These are phyloP conservation scores for Fusarium napiforme DNA, from an alignment of 2,329 filamentous ascomycete species.

Conservation along the genomic window DNA sequence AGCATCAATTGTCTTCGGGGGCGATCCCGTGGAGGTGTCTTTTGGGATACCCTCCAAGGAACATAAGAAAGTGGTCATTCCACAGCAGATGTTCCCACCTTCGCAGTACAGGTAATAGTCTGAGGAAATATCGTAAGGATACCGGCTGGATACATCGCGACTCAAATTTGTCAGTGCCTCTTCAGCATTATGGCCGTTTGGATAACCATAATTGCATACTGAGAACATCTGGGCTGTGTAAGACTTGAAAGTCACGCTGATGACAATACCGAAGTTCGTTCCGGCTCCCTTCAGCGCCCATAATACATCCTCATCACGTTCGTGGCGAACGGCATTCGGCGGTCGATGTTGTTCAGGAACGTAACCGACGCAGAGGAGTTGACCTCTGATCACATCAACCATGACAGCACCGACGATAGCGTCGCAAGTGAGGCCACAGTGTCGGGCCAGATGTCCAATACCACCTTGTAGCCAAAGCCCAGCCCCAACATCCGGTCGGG, in stretches of 20 bases:
- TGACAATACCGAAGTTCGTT: slow-evolving; percentile 68
- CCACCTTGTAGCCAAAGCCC: slow-evolving; percentile 74
- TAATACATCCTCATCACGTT: slow-evolving; percentile 63
- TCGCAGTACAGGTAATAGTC: slow-evolving; percentile 68
- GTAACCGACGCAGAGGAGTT: slow-evolving; percentile 61
- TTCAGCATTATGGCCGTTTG: slow-evolving; percentile 39
- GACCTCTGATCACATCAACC: slow-evolving; percentile 60
- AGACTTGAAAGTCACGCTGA: slow-evolving; percentile 63
- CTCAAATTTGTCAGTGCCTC: slow-evolving; percentile 55
- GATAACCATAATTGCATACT: slow-evolving; percentile 53
- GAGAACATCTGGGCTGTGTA: slow-evolving; percentile 55
- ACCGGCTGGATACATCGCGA: slow-evolving; percentile 50
- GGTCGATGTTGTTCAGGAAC: slow-evolving; percentile 61
- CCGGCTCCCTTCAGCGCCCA: slow-evolving; percentile 70
- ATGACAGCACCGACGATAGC: slow-evolving; percentile 69
- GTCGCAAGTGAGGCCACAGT: slow-evolving; percentile 69
- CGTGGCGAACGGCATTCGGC: slow-evolving; percentile 51
- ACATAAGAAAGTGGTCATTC: slow-evolving; percentile 57
- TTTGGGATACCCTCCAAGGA: background rate
- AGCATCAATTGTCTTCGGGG: slow-evolving; percentile 54
- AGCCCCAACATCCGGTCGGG: slow-evolving; percentile 71
- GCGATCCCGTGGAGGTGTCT: no score
- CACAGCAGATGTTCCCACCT: slow-evolving; percentile 57
- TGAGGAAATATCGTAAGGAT: slow-evolving; percentile 58
- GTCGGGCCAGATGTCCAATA: slow-evolving; percentile 67